phyloP scores from a whole-genome alignment of 1,284 basidiomycete species.

The Pseudozyma tsukubaensis region DNA sequence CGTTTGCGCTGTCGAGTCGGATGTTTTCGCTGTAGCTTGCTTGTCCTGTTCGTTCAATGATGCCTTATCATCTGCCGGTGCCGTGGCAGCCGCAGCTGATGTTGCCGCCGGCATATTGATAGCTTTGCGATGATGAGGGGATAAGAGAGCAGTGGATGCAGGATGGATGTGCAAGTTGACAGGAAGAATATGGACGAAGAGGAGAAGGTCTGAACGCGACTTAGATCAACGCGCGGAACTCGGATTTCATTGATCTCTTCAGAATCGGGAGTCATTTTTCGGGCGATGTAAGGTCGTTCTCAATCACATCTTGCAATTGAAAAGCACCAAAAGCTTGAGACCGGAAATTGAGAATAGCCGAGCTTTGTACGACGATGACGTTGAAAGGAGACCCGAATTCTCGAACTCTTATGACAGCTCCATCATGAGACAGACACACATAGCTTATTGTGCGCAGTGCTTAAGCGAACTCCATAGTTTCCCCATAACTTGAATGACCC shows the following conservation, averaged over 20 bases:
- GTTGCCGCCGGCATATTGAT: constrained; percentile 23
- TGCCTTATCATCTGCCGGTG: constrained; percentile 34
- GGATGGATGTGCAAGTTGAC: not conserved
- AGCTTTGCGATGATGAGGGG: not conserved
- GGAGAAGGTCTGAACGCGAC: constrained; percentile 10
- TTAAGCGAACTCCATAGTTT: not conserved
- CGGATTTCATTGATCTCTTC: not conserved
- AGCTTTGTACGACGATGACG: too few species aligned
- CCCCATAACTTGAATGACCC: not conserved
- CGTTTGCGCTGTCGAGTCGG: constrained; percentile 25
- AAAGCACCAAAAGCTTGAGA: too few species aligned
- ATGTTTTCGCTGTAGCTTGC: constrained; percentile 4
- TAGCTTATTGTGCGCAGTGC: too few species aligned
- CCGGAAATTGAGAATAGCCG: too few species aligned
- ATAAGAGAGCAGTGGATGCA: constrained; percentile 3
- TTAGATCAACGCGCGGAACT: constrained; percentile 8
- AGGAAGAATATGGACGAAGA: not conserved
- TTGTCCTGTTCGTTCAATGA: constrained; percentile 21
- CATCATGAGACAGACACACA: too few species aligned
- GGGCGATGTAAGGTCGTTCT: too few species aligned
- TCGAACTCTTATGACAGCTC: not conserved
- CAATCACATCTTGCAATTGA: too few species aligned
- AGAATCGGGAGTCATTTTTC: too few species aligned
- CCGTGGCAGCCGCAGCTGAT: constrained; percentile 21
- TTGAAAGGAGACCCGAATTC: too few species aligned